These are phyloP conservation scores for Umbelopsis sp. DNA, from an alignment of 192 early-diverging fungal species.

Conservation along the genomic window DNA sequence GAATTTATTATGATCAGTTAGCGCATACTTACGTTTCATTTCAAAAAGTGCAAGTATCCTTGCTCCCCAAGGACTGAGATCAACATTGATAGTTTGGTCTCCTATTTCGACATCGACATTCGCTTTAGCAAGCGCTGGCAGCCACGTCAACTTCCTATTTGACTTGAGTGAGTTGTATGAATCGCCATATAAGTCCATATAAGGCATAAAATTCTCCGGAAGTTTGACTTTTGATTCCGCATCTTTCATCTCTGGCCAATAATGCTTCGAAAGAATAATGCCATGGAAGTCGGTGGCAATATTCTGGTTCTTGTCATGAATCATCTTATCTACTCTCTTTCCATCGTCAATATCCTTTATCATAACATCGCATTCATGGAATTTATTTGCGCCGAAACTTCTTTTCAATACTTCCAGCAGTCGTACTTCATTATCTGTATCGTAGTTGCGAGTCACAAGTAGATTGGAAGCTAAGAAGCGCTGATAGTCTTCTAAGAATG, in stretches of 20 bases:
- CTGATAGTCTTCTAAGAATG: slow-evolving; percentile 75
- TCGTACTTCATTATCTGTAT: slow-evolving; percentile 57
- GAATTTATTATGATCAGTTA: not conserved
- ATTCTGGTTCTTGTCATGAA: slow-evolving; percentile 33
- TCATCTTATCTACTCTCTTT: slow-evolving; percentile 57
- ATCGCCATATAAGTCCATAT: slow-evolving; percentile 42
- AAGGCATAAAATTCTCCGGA: not conserved
- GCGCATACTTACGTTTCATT: not conserved
- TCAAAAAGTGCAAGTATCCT: slow-evolving; percentile 1
- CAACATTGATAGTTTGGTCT: slow-evolving; percentile 30
- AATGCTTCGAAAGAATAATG: not conserved
- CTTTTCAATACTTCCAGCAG: slow-evolving; percentile 78
- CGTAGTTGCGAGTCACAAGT: slow-evolving; percentile 48
- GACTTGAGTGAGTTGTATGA: slow-evolving; percentile 56
- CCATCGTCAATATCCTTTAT: slow-evolving; percentile 78
- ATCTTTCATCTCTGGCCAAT: not conserved
- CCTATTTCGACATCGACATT: slow-evolving; percentile 56
- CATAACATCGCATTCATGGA: slow-evolving; percentile 80
- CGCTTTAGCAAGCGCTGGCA: slow-evolving; percentile 53
- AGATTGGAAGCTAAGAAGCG: slow-evolving; percentile 54
- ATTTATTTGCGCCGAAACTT: slow-evolving; percentile 62
- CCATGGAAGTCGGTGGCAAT: slow-evolving; percentile 2
- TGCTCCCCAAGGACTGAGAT: slow-evolving; percentile 5
- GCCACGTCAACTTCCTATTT: slow-evolving; percentile 59
- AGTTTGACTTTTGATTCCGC: not conserved